These are phyloP conservation scores for Picea mariana DNA, from an alignment of 83 land plant genomes.

Conservation along the genomic window DNA sequence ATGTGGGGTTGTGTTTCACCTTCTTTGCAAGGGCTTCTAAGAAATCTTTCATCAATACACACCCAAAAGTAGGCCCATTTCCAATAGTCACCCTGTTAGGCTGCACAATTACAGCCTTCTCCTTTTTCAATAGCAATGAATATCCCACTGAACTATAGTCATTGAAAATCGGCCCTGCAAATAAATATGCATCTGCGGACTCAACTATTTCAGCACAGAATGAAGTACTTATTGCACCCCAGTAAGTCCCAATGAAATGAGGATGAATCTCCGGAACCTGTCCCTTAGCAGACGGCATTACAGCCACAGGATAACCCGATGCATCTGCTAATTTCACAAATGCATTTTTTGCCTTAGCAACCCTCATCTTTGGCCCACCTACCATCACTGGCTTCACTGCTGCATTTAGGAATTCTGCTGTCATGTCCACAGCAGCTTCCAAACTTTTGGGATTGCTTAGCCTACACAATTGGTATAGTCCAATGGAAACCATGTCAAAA, in stretches of 20 bases:
- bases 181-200: constrained; percentile 14
- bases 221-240: constrained; percentile 67
- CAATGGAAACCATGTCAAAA: not conserved
- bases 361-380: too few relatives aligned
- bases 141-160: constrained; percentile 82
- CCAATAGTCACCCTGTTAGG: constrained; percentile 58
- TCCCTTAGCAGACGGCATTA: too few relatives aligned
- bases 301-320: too few relatives aligned
- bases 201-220: constrained; percentile 64
- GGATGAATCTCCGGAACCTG: too few relatives aligned
- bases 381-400: too few relatives aligned
- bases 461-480: constrained; percentile 12
- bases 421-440: too few relatives aligned
- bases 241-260: constrained; percentile 39
- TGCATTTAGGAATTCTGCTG: too few relatives aligned
- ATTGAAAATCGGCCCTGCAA: constrained; percentile 72
- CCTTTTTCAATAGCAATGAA: constrained; percentile 65
- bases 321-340: constrained; percentile 28
- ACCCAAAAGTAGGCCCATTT: constrained; percentile 61
- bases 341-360: constrained; percentile 42
- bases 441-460: not conserved
- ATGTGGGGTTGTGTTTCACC: too few relatives aligned
- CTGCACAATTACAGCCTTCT: constrained; percentile 59
- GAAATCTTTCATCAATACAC: constrained; percentile 69
- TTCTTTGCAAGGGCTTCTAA: too few relatives aligned